These are phyloP conservation scores for Leccinum barrowsii DNA, from an alignment of 768 basidiomycete species.

Conservation along the genomic window DNA sequence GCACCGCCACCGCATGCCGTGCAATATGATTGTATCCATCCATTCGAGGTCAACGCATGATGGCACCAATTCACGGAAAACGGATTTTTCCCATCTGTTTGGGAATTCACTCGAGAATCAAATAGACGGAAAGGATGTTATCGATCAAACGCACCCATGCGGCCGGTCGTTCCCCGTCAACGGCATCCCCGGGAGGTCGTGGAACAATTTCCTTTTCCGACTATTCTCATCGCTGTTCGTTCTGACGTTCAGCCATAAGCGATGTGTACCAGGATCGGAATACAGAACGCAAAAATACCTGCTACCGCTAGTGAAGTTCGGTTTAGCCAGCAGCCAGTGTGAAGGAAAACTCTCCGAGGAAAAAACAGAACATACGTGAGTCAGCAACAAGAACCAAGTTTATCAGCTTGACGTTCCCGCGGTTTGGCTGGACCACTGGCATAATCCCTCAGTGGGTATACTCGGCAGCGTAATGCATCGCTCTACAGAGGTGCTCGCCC, in stretches of 20 bases:
- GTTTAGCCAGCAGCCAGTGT: neutral
- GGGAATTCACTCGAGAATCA: neutral
- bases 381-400: neutral
- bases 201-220: constrained; percentile 8
- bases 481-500: constrained; percentile 4
- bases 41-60: constrained; percentile 15
- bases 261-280: neutral
- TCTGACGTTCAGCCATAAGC: neutral
- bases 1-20: constrained; percentile 29
- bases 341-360: neutral
- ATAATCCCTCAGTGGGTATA: constrained; percentile 4
- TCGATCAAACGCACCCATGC: constrained; percentile 10
- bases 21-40: constrained; percentile 21
- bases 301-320: constrained; percentile 4
- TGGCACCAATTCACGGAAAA: constrained; percentile 22
- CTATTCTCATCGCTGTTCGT: constrained; percentile 4
- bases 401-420: constrained; percentile 20
- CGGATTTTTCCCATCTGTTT: constrained; percentile 2
- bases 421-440: constrained; percentile 9
- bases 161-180: constrained; percentile 8
- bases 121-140: neutral
- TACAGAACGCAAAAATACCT: constrained; percentile 6
- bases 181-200: constrained; percentile 14
- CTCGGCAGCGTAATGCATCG: constrained; percentile 6
- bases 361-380: constrained; percentile 6